These are phyloP conservation scores for Diaporthe citri DNA, from an alignment of 2,329 filamentous ascomycete genomes.

Conservation along the genomic window DNA sequence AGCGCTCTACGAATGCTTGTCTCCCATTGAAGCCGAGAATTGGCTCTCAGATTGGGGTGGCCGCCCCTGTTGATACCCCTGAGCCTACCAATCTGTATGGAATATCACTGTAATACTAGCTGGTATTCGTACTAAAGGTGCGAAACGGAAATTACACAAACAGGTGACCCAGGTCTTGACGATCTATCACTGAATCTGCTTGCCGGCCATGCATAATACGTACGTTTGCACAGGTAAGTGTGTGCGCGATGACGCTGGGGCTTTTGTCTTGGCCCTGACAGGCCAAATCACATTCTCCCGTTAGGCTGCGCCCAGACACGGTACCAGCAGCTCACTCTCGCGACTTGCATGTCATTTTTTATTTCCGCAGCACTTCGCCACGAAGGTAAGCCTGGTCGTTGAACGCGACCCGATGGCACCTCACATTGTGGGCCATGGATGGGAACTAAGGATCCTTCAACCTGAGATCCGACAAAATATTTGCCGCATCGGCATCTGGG, in stretches of 20 bases:
- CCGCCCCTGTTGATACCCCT: constrained; percentile 4
- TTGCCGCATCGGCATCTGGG: neutral
- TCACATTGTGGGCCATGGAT: constrained; percentile 2
- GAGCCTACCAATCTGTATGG: constrained; percentile 33
- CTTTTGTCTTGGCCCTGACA: neutral
- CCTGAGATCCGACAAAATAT: neutral
- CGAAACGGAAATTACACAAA: neutral
- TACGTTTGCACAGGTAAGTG: neutral
- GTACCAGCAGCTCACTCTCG: neutral
- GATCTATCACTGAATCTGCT: neutral
- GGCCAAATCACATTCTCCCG: neutral
- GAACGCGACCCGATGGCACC: neutral
- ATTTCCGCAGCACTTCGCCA: constrained; percentile 1
- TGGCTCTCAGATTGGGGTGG: neutral
- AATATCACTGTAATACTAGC: constrained; percentile 34
- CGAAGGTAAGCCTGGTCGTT: neutral
- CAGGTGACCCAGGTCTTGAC: neutral
- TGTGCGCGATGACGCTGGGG: neutral
- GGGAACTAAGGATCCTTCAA: neutral
- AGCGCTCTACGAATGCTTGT: neutral
- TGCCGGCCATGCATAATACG: neutral
- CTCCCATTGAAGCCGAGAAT: neutral
- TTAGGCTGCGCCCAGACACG: neutral
- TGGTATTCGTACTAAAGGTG: constrained; percentile 24
- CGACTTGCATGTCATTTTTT: neutral